phyloP scores from a whole-genome alignment of 192 early-diverging fungal species.

The Endogone sp. region DNA sequence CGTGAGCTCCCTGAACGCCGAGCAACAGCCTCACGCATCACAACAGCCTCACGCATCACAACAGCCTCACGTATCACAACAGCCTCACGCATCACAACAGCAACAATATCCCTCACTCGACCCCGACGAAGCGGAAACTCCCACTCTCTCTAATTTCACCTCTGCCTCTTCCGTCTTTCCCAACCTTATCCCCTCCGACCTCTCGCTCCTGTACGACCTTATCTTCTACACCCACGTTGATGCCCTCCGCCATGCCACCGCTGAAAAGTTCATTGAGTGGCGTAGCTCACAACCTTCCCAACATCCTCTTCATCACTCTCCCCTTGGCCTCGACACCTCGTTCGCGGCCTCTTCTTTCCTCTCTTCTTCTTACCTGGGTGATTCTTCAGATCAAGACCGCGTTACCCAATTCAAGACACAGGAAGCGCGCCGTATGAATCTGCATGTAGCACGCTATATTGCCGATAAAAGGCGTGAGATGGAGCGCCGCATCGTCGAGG shows the following conservation, averaged over 20 bases:
- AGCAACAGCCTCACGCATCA: no score
- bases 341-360: background rate
- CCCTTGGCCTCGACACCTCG: background rate
- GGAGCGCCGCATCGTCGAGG: conserved; percentile 18
- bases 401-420: background rate
- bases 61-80: no score
- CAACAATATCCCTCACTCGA: no score
- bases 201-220: conserved; percentile 40
- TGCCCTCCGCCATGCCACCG: conserved; percentile 47
- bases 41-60: no score
- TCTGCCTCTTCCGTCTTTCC: conserved; percentile 9
- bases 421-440: conserved; percentile 6
- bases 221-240: conserved; percentile 50
- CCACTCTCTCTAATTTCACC: background rate
- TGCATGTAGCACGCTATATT: conserved; percentile 15
- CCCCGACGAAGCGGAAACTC: no score
- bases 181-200: conserved; percentile 28
- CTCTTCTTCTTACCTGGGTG: conserved; percentile 3
- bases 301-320: conserved; percentile 11
- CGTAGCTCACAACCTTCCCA: conserved; percentile 25
- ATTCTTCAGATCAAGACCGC: background rate
- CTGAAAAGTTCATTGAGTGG: conserved; percentile 57
- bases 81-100: no score
- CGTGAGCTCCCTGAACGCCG: conserved; percentile 19
- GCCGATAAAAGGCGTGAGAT: conserved; percentile 19